Percentiles rank a stretch among this genome's conserved stretches.
Conservation (phyloP, 768 basidiomycete genomes). For the Serpula lacrymans region DNA sequence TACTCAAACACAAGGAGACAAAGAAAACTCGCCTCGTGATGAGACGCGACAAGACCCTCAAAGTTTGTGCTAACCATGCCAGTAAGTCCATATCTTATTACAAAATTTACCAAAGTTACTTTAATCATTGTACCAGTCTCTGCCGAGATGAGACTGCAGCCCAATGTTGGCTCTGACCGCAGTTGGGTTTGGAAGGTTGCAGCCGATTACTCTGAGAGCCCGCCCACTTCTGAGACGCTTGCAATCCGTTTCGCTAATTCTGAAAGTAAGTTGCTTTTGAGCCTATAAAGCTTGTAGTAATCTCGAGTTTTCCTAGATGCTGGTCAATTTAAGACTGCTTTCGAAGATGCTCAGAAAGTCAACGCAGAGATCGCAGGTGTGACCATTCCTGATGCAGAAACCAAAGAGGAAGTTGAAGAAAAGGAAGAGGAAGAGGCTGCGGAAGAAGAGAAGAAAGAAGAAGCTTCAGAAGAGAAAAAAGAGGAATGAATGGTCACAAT, state of each 20-base stretch:
- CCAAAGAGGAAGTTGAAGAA: constrained; percentile 16
- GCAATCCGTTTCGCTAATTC: constrained; percentile 98
- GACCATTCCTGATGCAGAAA: constrained; percentile 20
- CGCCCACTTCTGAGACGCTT: constrained; percentile 89
- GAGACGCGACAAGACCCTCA: constrained; percentile 99
- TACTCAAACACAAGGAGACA: constrained; percentile 84
- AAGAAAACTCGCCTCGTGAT: constrained; percentile 96
- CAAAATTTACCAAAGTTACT: not conserved
- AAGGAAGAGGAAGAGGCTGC: constrained; percentile 25
- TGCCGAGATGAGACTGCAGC: constrained; percentile 88
- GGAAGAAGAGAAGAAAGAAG: constrained; percentile 26
- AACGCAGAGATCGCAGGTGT: constrained; percentile 48
- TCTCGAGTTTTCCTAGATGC: constrained; percentile 53
- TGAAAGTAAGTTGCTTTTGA: constrained; percentile 63
- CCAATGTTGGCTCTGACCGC: constrained; percentile 97
- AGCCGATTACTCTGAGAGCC: constrained; percentile 91
- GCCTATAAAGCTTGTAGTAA: not conserved
- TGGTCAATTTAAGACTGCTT: constrained; percentile 81
- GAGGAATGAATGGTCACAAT: constrained; percentile 9
- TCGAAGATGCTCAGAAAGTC: constrained; percentile 77
- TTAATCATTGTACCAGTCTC: constrained; percentile 52
- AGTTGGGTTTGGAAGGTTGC: constrained; percentile 99
- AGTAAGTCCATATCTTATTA: constrained; percentile 47
- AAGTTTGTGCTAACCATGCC: constrained; percentile 97
- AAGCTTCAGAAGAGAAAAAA: constrained; percentile 35